Evolutionary conservation across 306 rosid genomes (phyloP).

Genomic region (Neltuma alba): DNA sequence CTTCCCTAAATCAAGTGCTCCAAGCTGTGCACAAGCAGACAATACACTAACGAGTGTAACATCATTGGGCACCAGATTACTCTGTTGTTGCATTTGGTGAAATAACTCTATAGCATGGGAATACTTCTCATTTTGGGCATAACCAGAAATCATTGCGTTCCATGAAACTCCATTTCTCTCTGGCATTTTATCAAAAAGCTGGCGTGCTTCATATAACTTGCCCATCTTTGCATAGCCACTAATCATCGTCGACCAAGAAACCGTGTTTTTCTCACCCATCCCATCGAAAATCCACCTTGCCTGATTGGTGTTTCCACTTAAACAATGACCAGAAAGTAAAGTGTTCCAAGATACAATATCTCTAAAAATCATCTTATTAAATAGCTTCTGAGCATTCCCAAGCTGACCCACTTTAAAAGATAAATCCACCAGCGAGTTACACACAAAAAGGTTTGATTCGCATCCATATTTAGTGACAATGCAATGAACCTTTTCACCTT

Average conservation of each 20-base stretch:
- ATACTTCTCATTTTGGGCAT: constrained; percentile 18
- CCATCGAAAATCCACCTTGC: constrained; percentile 17
- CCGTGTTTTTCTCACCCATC: constrained; percentile 10
- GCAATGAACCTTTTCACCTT: constrained; percentile 49
- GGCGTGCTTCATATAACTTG: constrained; percentile 17
- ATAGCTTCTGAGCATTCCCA: constrained; percentile 14
- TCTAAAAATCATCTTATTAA: not conserved
- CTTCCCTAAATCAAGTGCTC: constrained; percentile 19
- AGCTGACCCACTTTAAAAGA: constrained; percentile 24
- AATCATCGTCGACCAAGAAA: constrained; percentile 31
- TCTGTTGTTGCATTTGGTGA: constrained; percentile 16
- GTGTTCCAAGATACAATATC: constrained; percentile 20
- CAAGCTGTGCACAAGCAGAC: constrained; percentile 28
- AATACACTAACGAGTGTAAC: constrained; percentile 20
- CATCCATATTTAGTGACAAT: constrained; percentile 46
- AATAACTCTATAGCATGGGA: constrained; percentile 21
- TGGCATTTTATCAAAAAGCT: constrained; percentile 19
- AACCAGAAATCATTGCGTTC: constrained; percentile 24
- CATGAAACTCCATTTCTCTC: constrained; percentile 25
- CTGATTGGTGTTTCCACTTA: not conserved
- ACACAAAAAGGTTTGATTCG: constrained; percentile 32
- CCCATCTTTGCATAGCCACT: constrained; percentile 25
- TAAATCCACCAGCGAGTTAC: constrained; percentile 24
- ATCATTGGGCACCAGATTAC: constrained; percentile 2
- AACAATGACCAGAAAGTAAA: constrained; percentile 13